Base-by-base conservation (phyloP, 257 asterid genomes). In the Lycium ferocissimum region DNA sequence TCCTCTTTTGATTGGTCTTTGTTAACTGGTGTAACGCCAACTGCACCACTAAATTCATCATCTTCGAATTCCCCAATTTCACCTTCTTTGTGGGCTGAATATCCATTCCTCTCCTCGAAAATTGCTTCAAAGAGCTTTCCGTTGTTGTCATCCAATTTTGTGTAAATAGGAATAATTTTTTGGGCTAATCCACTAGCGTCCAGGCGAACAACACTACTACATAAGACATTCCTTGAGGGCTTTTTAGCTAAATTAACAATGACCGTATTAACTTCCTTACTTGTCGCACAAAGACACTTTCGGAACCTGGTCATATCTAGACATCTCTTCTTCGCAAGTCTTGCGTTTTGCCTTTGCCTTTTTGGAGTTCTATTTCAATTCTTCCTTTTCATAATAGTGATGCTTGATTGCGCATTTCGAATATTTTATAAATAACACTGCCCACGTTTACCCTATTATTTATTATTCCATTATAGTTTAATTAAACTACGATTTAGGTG, bases 301-400 rank as follows among this genome's bases (percentile, higher is more conserved):
- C 40, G 98, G 98, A 65, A 96, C 97, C 87, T 96, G 90, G 86
- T 94, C 96, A 75, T 90, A 94, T 84, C 93, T 92, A 78, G 95
- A 91, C 98, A 95, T 94, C 76, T 94, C 99, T 84, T 91, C 98
- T 20, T 90, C 88, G 98, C 98, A 94, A 67, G 45, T 40, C 3
- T 2, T 40, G 45, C 5, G 45, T 38, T 40, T 40, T 2, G 45
- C 45, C 45, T 40, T 40, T 40, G 45, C 3, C 45, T 40, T 40
- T 40, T 40, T 2, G 3, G 3, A 40, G 0, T 1, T 40, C 33
- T 40, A 1, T 40, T 40, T 40, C 5, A 40, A 0, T 40, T 40
- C 1, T 40, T 40, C 45, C 45, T 1, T 40, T 40, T 1, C 5
- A 40, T 1, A 40, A 40, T 2, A 40, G 45, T 40, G 45, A 40